Evolutionary conservation across 1,284 basidiomycete genomes (phyloP).

Genomic region (Kalmanozyma brasiliensis): DNA sequence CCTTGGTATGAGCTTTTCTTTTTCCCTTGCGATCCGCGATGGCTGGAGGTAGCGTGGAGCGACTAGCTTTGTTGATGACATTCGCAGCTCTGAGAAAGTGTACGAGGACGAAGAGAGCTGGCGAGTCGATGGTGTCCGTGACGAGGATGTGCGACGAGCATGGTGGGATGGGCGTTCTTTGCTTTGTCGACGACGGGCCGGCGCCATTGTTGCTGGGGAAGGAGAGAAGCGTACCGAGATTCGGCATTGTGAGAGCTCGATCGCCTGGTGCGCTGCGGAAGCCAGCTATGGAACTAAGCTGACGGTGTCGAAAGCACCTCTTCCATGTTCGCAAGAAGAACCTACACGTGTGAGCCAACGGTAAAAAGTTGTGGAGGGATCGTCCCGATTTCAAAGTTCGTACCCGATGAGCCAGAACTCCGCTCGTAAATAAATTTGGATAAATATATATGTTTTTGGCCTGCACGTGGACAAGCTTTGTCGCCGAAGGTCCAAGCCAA

Average conservation of each 20-base stretch:
- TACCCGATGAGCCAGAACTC: no score
- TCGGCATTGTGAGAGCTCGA: constrained; percentile 32
- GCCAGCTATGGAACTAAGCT: no score
- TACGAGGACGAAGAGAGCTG: constrained; percentile 43
- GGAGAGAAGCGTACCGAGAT: constrained; percentile 41
- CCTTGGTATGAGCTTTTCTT: constrained; percentile 9
- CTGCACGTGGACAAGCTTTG: not conserved
- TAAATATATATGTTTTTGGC: not conserved
- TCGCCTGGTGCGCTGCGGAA: no score
- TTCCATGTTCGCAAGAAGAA: no score
- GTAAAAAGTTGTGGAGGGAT: not conserved
- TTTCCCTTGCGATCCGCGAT: constrained; percentile 19
- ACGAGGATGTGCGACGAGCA: constrained; percentile 45
- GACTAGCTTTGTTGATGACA: constrained; percentile 20
- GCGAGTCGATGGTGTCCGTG: constrained; percentile 52
- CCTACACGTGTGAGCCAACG: not conserved
- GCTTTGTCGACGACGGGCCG: constrained; percentile 13
- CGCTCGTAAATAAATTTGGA: not conserved
- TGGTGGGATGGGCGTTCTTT: constrained; percentile 42
- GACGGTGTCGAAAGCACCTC: no score
- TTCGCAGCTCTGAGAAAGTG: constrained; percentile 43
- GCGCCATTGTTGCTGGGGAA: constrained; percentile 18
- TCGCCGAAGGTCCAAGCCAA: not conserved
- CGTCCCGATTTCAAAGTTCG: no score
- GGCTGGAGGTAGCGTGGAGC: not conserved